Percentiles rank a stretch among this genome's conserved stretches.
These are phyloP conservation scores for Beverwykella pulmonaria DNA, from an alignment of 495 filamentous ascomycete genomes.

Conservation along the genomic window DNA sequence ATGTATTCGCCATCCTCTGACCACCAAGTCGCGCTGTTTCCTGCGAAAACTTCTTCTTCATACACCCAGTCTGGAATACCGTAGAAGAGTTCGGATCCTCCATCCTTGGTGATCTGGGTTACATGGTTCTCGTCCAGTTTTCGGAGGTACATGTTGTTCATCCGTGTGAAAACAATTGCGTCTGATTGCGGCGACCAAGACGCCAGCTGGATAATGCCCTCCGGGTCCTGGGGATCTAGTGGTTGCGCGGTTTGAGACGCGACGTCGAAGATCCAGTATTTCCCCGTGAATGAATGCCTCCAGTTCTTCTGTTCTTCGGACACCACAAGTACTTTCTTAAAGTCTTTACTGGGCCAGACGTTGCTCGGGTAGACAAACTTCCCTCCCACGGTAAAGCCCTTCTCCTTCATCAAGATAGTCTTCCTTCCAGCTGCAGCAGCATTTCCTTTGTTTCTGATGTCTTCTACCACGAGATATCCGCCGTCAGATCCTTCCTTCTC, in stretches of 20 bases:
- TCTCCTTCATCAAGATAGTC: constrained; percentile 73
- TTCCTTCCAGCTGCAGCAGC: constrained; percentile 45
- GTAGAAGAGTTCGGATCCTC: constrained; percentile 85
- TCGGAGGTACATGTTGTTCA: constrained; percentile 87
- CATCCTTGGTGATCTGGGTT: constrained; percentile 79
- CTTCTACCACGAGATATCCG: constrained; percentile 83
- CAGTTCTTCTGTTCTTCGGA: constrained; percentile 75
- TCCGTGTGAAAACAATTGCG: constrained; percentile 78
- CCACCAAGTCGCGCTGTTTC: constrained; percentile 91
- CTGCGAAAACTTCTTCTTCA: constrained; percentile 88
- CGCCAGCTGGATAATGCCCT: constrained; percentile 78
- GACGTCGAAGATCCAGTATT: constrained; percentile 95
- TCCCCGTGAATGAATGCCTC: constrained; percentile 82
- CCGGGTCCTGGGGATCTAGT: constrained; percentile 67
- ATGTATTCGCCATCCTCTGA: constrained; percentile 83
- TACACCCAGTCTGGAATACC: constrained; percentile 99
- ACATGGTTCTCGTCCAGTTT: constrained; percentile 64
- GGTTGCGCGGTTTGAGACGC: constrained; percentile 76
- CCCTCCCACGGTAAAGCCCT: constrained; percentile 60
- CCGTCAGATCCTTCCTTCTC: constrained; percentile 61
- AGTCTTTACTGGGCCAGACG: constrained; percentile 76
- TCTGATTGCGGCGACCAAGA: constrained; percentile 88
- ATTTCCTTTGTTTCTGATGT: constrained; percentile 64
- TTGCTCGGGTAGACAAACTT: constrained; percentile 55
- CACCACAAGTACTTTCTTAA: constrained; percentile 79